Conservation (phyloP, 2,329 filamentous ascomycete genomes). For the Penicillium sumatraense region DNA sequence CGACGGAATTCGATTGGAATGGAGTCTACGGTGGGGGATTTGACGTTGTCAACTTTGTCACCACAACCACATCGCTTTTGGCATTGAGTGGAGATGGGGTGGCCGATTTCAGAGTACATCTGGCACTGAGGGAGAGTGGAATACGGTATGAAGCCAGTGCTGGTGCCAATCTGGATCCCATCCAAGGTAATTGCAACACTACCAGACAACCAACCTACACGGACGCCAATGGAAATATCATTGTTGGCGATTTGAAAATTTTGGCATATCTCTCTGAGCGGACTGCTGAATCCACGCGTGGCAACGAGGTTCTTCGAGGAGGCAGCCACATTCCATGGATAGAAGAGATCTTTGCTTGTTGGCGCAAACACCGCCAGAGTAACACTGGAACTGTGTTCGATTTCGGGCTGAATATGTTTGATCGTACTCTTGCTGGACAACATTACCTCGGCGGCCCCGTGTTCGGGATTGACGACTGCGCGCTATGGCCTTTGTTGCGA, state of each 20-base stretch:
- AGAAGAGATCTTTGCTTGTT: constrained; percentile 33
- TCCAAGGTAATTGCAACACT: not conserved
- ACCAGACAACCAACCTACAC: constrained; percentile 32
- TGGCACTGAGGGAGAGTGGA: constrained; percentile 45
- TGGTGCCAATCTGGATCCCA: constrained; percentile 14
- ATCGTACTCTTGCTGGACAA: constrained; percentile 33
- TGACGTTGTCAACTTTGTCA: constrained; percentile 67
- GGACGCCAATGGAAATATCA: constrained; percentile 30
- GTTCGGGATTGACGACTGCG: constrained; percentile 49
- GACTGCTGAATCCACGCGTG: constrained; percentile 26
- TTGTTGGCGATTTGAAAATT: constrained; percentile 39
- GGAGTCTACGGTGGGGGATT: constrained; percentile 77
- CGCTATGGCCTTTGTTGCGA: constrained; percentile 49
- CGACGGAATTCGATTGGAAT: constrained; percentile 72
- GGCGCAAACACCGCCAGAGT: constrained; percentile 30
- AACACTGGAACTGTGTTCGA: constrained; percentile 14
- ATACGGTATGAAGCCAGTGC: constrained; percentile 35
- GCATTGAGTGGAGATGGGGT: constrained; percentile 37
- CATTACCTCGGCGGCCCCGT: constrained; percentile 41
- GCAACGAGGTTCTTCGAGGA: constrained; percentile 32
- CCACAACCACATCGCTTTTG: constrained; percentile 37
- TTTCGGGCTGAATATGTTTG: constrained; percentile 36
- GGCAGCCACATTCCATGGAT: constrained; percentile 34
- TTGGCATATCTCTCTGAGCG: constrained; percentile 35
- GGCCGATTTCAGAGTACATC: constrained; percentile 43